Conservation (phyloP, 129 eudicot genomes). For the Solidago caesia region DNA sequence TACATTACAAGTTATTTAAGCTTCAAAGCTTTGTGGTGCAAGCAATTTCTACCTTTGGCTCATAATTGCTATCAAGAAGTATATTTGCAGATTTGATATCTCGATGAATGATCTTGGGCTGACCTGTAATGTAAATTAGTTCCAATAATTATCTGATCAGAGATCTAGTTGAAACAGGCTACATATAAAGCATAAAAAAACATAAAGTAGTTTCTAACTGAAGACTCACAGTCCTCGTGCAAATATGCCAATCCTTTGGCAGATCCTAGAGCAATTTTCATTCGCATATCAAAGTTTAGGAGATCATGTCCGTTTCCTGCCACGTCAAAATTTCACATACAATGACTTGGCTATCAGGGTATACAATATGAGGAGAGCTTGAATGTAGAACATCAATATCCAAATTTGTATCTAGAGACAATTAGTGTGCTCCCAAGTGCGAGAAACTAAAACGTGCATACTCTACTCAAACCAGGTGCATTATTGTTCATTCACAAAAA, state of each 20-base stretch:
- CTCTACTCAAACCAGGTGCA: neutral
- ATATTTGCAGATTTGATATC: conserved; percentile 89
- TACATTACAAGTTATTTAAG: neutral
- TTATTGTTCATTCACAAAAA: conserved; percentile 2
- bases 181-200: neutral
- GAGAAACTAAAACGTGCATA: neutral
- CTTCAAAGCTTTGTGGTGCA: conserved; percentile 5
- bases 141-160: conserved; percentile 4
- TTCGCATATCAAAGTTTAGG: conserved; percentile 62
- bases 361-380: neutral
- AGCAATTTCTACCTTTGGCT: conserved; percentile 58
- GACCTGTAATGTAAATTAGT: conserved; percentile 47
- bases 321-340: conserved; percentile 14
- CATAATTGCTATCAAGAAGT: conserved; percentile 77
- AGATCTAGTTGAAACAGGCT: neutral
- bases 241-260: conserved; percentile 86
- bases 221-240: conserved; percentile 84
- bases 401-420: neutral
- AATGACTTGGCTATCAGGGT: conserved; percentile 21
- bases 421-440: neutral
- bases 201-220: conserved; percentile 1
- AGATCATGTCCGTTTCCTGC: conserved; percentile 51
- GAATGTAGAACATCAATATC: conserved; percentile 8
- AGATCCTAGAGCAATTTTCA: conserved; percentile 77
- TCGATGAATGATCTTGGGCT: conserved; percentile 88